Percentiles rank a stretch among this genome's conserved stretches.
Evolutionary conservation across 2,329 filamentous ascomycete species (phyloP).

Genomic region (Cladophialophora psammophila): DNA sequence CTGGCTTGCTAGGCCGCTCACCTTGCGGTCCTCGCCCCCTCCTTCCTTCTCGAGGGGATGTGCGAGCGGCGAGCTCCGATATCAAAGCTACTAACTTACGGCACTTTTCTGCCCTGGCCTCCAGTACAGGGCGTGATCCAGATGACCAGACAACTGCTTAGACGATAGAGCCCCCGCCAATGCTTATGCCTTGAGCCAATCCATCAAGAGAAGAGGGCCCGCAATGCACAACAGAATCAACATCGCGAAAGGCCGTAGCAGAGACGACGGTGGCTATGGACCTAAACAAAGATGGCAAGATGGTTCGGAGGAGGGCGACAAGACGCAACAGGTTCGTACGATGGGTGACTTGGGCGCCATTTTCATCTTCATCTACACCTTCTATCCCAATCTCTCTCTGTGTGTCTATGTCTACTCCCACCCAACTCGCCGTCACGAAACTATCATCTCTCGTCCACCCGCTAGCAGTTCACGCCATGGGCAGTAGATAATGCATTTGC

Average conservation of each 20-base stretch:
- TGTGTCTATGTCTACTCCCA: not conserved
- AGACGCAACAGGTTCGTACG: not conserved
- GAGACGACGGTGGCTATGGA: not conserved
- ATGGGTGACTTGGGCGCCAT: not conserved
- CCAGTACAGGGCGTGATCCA: not conserved
- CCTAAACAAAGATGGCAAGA: not conserved
- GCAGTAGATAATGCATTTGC: conserved; percentile 1
- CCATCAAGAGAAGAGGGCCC: not conserved
- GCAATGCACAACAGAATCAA: not conserved
- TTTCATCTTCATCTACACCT: not conserved
- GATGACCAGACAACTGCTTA: not conserved
- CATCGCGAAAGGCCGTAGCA: not conserved
- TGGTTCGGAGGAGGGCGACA: conserved; percentile 3
- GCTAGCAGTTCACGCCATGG: not conserved
- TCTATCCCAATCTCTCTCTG: not conserved
- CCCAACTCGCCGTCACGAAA: not conserved
- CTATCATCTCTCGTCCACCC: not conserved
- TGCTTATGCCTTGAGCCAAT: not conserved
- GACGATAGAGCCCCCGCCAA: not conserved
- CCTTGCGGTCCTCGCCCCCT: too few relatives aligned
- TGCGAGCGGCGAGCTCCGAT: conserved; percentile 18
- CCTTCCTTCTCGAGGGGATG: not conserved
- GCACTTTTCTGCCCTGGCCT: not conserved
- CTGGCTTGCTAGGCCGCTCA: not conserved
- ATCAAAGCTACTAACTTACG: not conserved